These are phyloP conservation scores for Funneliformis geosporum DNA, from an alignment of 192 early-diverging fungal species.

Conservation along the genomic window DNA sequence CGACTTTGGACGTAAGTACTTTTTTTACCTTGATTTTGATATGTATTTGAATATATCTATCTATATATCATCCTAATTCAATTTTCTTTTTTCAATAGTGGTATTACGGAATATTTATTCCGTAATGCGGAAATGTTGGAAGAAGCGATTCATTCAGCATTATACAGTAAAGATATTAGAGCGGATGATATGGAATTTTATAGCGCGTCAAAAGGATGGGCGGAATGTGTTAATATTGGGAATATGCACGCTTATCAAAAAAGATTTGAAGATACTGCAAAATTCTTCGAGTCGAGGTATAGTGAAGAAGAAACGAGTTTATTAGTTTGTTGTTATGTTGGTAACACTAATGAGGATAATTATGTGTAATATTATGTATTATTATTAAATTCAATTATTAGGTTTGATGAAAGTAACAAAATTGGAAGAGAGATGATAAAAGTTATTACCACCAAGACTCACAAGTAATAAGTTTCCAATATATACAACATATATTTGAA, in stretches of 20 bases:
- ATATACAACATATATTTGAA: no score
- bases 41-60: conserved; percentile 13
- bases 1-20: conserved; percentile 76
- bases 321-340: neutral
- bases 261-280: conserved; percentile 80
- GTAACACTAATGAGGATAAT: neutral
- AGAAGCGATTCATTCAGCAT: conserved; percentile 81
- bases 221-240: conserved; percentile 82
- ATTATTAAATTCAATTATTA: conserved; percentile 14
- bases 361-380: neutral
- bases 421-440: conserved; percentile 63
- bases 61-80: neutral
- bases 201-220: conserved; percentile 91
- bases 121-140: conserved; percentile 79
- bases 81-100: conserved; percentile 48
- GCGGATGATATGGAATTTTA: conserved; percentile 89
- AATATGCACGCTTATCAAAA: conserved; percentile 80
- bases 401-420: conserved; percentile 55
- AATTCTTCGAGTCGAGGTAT: conserved; percentile 70
- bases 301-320: conserved; percentile 6
- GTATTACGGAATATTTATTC: conserved; percentile 93
- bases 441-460: conserved; percentile 53
- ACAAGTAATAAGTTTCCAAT: conserved; percentile 1
- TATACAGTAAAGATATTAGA: conserved; percentile 72
- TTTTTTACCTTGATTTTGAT: neutral